Evolutionary conservation across 2,329 filamentous ascomycete species (phyloP).

Genomic region (Diaporthe humulicola): DNA sequence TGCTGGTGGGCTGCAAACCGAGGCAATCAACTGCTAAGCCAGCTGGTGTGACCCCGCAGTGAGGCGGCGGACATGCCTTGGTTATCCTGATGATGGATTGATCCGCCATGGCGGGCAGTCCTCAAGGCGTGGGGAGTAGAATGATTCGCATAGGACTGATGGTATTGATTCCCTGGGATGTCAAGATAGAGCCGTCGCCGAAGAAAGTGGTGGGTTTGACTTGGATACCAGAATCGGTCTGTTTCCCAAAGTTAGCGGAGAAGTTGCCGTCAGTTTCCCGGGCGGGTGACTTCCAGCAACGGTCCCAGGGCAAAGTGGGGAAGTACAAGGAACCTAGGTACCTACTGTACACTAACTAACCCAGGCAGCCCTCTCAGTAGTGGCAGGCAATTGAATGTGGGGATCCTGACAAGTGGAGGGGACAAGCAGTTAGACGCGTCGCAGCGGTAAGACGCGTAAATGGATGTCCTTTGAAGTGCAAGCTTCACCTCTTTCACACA

Average conservation of each 20-base stretch:
- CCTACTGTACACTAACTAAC: background rate
- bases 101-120: constrained; percentile 73
- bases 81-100: constrained; percentile 91
- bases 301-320: background rate
- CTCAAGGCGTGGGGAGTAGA: constrained; percentile 21
- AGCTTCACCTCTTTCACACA: background rate
- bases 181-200: constrained; percentile 7
- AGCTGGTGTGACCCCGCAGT: constrained; percentile 39
- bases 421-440: constrained; percentile 34
- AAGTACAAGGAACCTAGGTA: background rate
- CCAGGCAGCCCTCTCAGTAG: background rate
- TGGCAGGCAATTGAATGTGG: constrained; percentile 15
- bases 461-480: constrained; percentile 43
- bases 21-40: constrained; percentile 3
- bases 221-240: constrained; percentile 1
- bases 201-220: background rate
- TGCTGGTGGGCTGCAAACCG: constrained; percentile 20
- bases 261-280: background rate
- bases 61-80: constrained; percentile 67
- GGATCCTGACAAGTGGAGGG: constrained; percentile 1
- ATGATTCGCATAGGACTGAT: constrained; percentile 36
- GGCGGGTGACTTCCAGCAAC: constrained; percentile 13
- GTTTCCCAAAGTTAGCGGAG: constrained; percentile 14
- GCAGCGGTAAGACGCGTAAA: constrained; percentile 35
- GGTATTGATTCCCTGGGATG: background rate